Base-by-base conservation (phyloP, 2,329 filamentous ascomycete species). In the Penicillium sp. region DNA sequence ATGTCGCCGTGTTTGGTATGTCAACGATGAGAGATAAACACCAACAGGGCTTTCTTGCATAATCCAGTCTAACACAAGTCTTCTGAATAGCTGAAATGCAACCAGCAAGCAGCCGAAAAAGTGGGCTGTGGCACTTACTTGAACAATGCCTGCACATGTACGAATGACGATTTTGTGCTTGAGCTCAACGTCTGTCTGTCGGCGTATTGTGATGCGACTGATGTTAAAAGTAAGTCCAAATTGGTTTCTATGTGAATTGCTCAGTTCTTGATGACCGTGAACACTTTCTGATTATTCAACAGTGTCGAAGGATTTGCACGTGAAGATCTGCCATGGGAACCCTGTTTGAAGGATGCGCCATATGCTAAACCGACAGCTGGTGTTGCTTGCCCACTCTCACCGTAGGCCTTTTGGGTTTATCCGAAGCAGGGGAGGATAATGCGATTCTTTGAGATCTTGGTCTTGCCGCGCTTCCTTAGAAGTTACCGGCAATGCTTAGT, bases 1-100 rank as follows among this genome's bases (percentile, higher is more conserved):
- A 58, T 58, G 56, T 54, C 56, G 1, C 56, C 56, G 12, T 58
- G 56, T 17, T 37, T 58, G 56, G 56, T 58, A 58, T 8, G 56
- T 42, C 4, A 22, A 5, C 15, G 20, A n/a, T 28, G 4, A 5
- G 14, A 52, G 11, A 39, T 11, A n/a, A 2, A 1, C 3, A 11
- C 6, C 1, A 11, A 17, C 2, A 4, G 25, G 25, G 25, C 25
- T 28, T 6, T 1, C 15, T 47, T n/a, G 10, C 2, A 5, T 3
- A 35, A n/a, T 43, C 41, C 25, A 39, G 5, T 5, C 39, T 28
- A 35, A 48, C 34, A 25, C 20, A 48, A 31, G 11, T 11, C 15
- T 12, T 3, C n/a, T 48, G 25, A 42, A 39, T 43, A 58, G 56
- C 50, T 54, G 6, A 38, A 54, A 28, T 58, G 56, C 51, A 58